Conservation (phyloP, 805 yeast genomes). For the Sugiyamaella smithiae region DNA sequence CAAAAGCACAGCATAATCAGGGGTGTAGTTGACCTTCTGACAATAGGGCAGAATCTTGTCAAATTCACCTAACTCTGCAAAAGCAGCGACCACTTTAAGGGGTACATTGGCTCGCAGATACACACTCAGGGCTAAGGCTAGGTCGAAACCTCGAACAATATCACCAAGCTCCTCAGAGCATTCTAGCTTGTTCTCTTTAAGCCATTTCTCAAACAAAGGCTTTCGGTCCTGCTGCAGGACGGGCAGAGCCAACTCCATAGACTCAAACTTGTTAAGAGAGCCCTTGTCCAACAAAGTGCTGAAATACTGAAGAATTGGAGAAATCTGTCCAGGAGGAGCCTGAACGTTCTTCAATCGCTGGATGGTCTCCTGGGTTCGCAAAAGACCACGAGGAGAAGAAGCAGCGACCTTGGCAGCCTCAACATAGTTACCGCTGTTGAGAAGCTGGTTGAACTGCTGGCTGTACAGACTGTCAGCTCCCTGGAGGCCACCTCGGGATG, state of each 20-base stretch:
- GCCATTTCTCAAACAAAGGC: constrained; percentile 92
- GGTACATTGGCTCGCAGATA: constrained; percentile 81
- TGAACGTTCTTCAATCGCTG: constrained; percentile 87
- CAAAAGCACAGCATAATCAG: constrained; percentile 84
- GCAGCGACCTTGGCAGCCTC: constrained; percentile 98
- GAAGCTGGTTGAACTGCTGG: constrained; percentile 85
- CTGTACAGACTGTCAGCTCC: constrained; percentile 92
- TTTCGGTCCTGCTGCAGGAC: constrained; percentile 93
- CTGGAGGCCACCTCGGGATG: constrained; percentile 93
- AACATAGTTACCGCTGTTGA: constrained; percentile 80
- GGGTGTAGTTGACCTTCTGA: constrained; percentile 80
- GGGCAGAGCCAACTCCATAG: constrained; percentile 92
- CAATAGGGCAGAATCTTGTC: constrained; percentile 94
- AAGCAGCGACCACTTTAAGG: constrained; percentile 82
- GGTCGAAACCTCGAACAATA: constrained; percentile 82
- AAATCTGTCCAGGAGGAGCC: constrained; percentile 89
- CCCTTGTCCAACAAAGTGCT: constrained; percentile 91
- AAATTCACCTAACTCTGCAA: constrained; percentile 95
- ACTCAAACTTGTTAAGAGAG: constrained; percentile 85
- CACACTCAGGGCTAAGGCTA: constrained; percentile 84
- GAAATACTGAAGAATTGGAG: constrained; percentile 91
- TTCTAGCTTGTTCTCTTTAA: constrained; percentile 90
- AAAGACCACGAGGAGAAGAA: constrained; percentile 69
- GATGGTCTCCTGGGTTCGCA: constrained; percentile 93
- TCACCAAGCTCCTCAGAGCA: constrained; percentile 98